Conservation (phyloP, 371 early-diverging fungal genomes). For the Lichtheimia ornata region DNA sequence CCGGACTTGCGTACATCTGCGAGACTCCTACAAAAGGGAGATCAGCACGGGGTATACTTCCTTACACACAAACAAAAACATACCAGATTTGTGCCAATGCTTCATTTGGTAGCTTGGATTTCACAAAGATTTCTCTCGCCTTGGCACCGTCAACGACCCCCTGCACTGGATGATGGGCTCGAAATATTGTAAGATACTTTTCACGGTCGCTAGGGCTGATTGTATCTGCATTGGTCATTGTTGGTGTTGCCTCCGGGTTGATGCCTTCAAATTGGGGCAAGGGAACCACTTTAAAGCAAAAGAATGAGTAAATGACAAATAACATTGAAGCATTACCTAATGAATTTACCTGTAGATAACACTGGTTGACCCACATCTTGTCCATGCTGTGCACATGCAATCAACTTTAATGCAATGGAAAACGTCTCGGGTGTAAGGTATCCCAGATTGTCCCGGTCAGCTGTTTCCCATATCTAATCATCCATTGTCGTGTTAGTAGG, state of each 20-base stretch:
- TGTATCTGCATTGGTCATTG: slow-evolving; percentile 5
- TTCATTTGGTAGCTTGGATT: slow-evolving; percentile 46
- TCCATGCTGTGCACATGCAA: slow-evolving; percentile 23
- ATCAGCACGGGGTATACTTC: neutral
- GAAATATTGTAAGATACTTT: slow-evolving; percentile 45
- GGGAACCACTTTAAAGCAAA: slow-evolving; percentile 32
- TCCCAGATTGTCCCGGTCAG: slow-evolving; percentile 77
- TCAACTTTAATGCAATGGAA: slow-evolving; percentile 20
- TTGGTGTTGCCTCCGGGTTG: slow-evolving; percentile 15
- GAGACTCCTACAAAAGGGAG: slow-evolving; percentile 45
- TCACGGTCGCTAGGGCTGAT: slow-evolving; percentile 42
- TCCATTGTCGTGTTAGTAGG: no score
- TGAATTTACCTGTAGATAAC: slow-evolving; percentile 9
- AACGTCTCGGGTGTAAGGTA: slow-evolving; percentile 59
- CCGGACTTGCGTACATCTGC: slow-evolving; percentile 75
- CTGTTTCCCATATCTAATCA: slow-evolving; percentile 80
- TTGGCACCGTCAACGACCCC: slow-evolving; percentile 39
- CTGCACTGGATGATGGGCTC: slow-evolving; percentile 41
- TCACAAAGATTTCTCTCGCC: slow-evolving; percentile 44
- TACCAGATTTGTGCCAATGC: slow-evolving; percentile 51
- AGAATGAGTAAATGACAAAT: neutral
- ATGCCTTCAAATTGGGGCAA: slow-evolving; percentile 62
- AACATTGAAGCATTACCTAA: neutral
- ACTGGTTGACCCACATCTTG: slow-evolving; percentile 11
- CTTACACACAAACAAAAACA: slow-evolving; percentile 6